Percentiles rank a stretch among this genome's conserved stretches.
These are phyloP conservation scores for Coemansia sp. DNA, from an alignment of 192 early-diverging fungal species.

Conservation along the genomic window DNA sequence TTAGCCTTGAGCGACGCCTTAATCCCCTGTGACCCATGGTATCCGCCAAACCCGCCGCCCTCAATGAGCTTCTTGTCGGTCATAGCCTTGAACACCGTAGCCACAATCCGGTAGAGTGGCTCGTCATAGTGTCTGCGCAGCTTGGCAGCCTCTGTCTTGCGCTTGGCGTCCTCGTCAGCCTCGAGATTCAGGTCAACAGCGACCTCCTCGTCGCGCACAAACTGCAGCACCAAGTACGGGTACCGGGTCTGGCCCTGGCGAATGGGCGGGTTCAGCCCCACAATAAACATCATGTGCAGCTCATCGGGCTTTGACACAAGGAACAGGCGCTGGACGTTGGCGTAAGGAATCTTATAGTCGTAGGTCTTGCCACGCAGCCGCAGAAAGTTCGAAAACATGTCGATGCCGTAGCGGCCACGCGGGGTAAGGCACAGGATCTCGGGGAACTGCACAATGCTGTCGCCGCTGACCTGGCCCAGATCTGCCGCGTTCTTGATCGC, in stretches of 20 bases:
- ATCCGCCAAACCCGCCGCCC: constrained; percentile 64
- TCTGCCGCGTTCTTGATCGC: constrained; percentile 90
- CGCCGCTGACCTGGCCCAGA: constrained; percentile 80
- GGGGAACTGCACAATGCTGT: constrained; percentile 86
- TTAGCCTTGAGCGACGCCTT: constrained; percentile 97
- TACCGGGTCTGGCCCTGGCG: constrained; percentile 96
- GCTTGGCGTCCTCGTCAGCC: constrained; percentile 64
- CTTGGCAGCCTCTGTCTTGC: constrained; percentile 63
- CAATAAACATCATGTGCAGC: constrained; percentile 86
- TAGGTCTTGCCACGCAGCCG: constrained; percentile 96
- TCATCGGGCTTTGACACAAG: constrained; percentile 92
- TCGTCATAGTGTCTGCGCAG: constrained; percentile 84
- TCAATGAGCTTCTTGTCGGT: constrained; percentile 74
- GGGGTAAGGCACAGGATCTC: constrained; percentile 90
- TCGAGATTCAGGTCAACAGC: constrained; percentile 82
- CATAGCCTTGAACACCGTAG: constrained; percentile 80
- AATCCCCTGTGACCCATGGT: constrained; percentile 75
- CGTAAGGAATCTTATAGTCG: constrained; percentile 96
- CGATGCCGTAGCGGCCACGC: constrained; percentile 90
- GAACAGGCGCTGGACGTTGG: constrained; percentile 78
- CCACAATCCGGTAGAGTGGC: constrained; percentile 80
- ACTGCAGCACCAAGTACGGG: constrained; percentile 94
- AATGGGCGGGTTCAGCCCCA: constrained; percentile 93
- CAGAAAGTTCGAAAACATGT: constrained; percentile 86
- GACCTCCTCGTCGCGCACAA: constrained; percentile 87